These are phyloP conservation scores for Cystofilobasidium bisporidii DNA, from an alignment of 768 basidiomycete species.

Conservation along the genomic window DNA sequence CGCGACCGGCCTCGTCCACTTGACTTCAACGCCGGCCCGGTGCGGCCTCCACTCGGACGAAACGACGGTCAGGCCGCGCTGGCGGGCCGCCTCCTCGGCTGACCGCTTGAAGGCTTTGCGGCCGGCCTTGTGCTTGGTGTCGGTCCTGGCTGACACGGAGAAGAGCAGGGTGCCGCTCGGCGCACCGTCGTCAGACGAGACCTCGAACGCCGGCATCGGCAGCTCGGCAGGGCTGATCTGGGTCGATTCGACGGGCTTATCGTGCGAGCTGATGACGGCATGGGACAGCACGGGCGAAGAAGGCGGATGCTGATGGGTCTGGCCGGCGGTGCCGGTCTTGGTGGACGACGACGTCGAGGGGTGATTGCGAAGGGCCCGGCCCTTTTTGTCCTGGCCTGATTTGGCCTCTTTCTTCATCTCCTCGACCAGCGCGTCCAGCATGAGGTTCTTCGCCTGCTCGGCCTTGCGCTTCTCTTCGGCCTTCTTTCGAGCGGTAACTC, in stretches of 20 bases:
- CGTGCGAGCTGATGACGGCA: too few species aligned
- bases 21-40: not conserved
- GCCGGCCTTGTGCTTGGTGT: not conserved
- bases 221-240: not conserved
- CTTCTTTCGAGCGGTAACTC: not conserved
- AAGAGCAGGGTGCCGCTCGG: not conserved
- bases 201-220: not conserved
- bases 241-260: not conserved
- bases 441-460: not conserved
- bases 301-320: too few species aligned
- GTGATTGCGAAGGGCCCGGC: too few species aligned
- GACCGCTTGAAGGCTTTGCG: constrained; percentile 2
- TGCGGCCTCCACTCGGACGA: not conserved
- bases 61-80: not conserved
- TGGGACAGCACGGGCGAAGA: too few species aligned
- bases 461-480: not conserved
- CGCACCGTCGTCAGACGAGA: not conserved
- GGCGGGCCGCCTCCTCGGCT: not conserved
- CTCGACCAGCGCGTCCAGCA: not conserved
- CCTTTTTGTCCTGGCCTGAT: not conserved
- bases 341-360: too few species aligned
- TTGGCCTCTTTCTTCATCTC: not conserved
- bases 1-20: not conserved
- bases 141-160: not conserved
- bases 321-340: too few species aligned